Base-by-base conservation (phyloP, 352 stramenopile genomes). In the Phytophthora nicotianae region DNA sequence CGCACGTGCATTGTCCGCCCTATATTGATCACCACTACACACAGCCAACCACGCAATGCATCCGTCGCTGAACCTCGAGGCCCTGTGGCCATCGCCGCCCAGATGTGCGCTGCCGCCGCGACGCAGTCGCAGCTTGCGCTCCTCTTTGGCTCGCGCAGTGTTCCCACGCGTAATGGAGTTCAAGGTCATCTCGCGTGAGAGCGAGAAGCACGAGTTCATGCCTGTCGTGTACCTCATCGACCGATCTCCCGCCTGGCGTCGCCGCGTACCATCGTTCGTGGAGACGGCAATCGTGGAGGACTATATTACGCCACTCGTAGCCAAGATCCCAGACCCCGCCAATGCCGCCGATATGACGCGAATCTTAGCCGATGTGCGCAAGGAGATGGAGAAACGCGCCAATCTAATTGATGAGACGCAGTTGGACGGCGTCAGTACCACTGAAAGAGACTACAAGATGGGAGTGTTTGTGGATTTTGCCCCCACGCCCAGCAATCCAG, bases 161-260 rank as follows among this genome's bases (percentile, higher is more conserved):
- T 83, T 81, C 47, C 81, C 82, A 13, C 72, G 70, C 48, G 75
- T 91, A 11, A 87, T 88, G 75, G 82, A 91, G 78, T 91, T 89
- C 66, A 89, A 89, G 42, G 80, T 91, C 35, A 89, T 89, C 60
- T 84, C 69, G 9, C 79, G 82, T 49, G 79, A 91, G 67, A 72
- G 59, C 27, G 76, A 89, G 49, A 89, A 88, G 72, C 82, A 91
- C 70, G 79, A 89, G 68, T 87, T 89, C 64, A 88, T 89, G 77
- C 82, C 82, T 1, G 75, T 89, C 19, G 75, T 91, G 32, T 91
- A 89, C 53, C 55, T 91, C 35, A 79, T 89, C 38, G 78, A 89
- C 40, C 80, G 82, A 33, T 86, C 80, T 13, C 54, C 65, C 3
- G 74, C 69, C 33, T 91, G 80, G 80, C 55, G 52, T 24, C 60